A percentile compares a stretch with the other conserved stretches of the same genome.
Evolutionary conservation across 139 green algal genomes (phyloP).

Genomic region (Parachlorella kessleri): DNA sequence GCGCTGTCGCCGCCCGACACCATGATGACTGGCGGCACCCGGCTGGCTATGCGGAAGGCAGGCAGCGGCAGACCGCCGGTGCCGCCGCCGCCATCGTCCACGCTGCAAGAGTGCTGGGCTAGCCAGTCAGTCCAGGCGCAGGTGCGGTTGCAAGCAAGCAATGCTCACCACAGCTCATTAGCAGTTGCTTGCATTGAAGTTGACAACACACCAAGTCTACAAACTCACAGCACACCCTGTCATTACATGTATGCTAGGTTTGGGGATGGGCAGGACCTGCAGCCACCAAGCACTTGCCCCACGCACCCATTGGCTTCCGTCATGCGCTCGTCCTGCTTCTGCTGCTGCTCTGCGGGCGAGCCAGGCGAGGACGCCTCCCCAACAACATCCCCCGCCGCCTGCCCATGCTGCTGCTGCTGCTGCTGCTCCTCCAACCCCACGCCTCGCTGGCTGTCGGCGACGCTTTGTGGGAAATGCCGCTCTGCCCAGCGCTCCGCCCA

Average conservation of each 20-base stretch:
- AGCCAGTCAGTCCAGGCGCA: no score
- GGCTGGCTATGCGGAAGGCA: conserved; percentile 5
- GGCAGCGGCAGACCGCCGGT: no score
- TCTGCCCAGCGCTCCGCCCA: conserved; percentile 39
- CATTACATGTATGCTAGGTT: not conserved
- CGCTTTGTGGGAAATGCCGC: not conserved
- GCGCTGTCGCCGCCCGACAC: conserved; percentile 5
- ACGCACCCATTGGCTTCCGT: no score
- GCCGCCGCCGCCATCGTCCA: no score
- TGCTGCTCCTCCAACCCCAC: not conserved
- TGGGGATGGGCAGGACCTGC: not conserved
- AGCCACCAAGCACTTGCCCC: not conserved
- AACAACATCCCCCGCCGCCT: not conserved
- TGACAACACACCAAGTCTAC: not conserved
- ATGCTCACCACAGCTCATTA: no score
- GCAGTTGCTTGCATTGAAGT: not conserved
- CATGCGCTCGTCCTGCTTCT: not conserved
- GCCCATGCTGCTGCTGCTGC: conserved; percentile 1
- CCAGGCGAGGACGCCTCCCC: not conserved
- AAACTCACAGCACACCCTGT: not conserved
- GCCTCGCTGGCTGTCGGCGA: not conserved
- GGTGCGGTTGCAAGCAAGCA: no score
- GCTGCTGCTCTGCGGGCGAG: not conserved
- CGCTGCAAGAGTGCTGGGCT: no score
- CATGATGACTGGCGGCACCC: conserved; percentile 10